Conservation (phyloP, 495 filamentous ascomycete genomes). For the Penicillium canescens region DNA sequence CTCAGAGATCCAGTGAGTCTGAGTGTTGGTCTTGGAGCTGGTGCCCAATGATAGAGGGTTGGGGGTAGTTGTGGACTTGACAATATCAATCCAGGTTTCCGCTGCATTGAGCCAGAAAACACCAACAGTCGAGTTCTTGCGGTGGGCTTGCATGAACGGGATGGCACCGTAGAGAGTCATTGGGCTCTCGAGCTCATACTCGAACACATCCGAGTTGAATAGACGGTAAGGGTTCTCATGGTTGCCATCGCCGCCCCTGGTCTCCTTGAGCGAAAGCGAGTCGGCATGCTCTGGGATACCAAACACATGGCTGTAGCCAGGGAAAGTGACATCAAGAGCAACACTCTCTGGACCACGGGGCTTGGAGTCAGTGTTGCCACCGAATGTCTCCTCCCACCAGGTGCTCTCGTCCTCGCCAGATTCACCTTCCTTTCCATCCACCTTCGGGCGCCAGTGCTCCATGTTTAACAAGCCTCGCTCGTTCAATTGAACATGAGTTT, state of each 20-base stretch:
- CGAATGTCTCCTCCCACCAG: conserved; percentile 97
- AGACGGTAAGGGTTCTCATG: conserved; percentile 91
- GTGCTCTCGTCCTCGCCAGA: conserved; percentile 72
- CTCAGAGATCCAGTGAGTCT: conserved; percentile 98
- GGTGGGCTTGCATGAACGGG: conserved; percentile 95
- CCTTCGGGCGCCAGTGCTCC: conserved; percentile 93
- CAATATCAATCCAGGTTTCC: conserved; percentile 95
- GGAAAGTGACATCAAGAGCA: conserved; percentile 86
- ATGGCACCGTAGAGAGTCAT: conserved; percentile 99
- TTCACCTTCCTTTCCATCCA: conserved; percentile 61
- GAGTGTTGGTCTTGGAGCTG: conserved; percentile 67
- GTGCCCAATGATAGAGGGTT: conserved; percentile 79
- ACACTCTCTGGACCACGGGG: conserved; percentile 88
- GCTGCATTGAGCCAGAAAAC: conserved; percentile 99
- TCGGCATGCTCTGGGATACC: conserved; percentile 95
- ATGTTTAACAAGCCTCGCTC: conserved; percentile 83
- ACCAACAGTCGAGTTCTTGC: conserved; percentile 88
- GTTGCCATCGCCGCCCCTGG: conserved; percentile 78
- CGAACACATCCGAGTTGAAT: conserved; percentile 96
- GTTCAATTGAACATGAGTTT: conserved; percentile 85
- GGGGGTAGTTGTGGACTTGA: conserved; percentile 70
- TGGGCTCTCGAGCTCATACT: conserved; percentile 93
- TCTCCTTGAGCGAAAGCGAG: conserved; percentile 82
- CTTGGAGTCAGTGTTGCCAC: conserved; percentile 90
- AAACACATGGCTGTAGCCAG: conserved; percentile 88